Evolutionary conservation across 78 protist species (phyloP).

Genomic region (Emiliania huxleyi): DNA sequence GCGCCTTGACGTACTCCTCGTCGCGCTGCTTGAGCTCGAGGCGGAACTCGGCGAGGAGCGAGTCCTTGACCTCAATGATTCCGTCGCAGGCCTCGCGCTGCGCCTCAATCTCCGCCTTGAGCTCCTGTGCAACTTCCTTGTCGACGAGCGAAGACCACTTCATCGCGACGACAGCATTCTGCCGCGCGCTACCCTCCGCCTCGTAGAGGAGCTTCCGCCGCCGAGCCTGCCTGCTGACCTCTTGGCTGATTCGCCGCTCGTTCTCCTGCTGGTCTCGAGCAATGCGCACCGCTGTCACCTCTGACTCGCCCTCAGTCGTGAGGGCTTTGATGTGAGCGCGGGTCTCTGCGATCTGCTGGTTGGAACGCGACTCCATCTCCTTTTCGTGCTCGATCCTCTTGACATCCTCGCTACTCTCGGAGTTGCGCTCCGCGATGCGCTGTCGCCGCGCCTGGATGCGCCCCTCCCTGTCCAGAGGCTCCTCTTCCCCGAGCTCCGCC

Average conservation of each 20-base stretch:
- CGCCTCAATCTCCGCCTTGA: constrained; percentile 19
- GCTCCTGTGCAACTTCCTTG: constrained; percentile 42
- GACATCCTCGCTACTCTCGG: background rate
- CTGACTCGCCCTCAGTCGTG: background rate
- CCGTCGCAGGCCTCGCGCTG: constrained; percentile 42
- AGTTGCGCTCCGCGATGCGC: background rate
- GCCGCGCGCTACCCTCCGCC: constrained; percentile 29
- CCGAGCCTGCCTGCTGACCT: constrained; percentile 8
- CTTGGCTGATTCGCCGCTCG: constrained; percentile 36
- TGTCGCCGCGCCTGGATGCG: background rate
- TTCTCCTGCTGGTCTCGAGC: constrained; percentile 34
- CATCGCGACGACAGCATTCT: constrained; percentile 43
- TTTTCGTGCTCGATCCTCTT: background rate
- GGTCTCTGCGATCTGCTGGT: background rate
- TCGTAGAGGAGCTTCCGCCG: constrained; percentile 46
- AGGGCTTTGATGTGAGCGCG: background rate
- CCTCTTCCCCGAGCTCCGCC: background rate
- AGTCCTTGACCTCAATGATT: constrained; percentile 30
- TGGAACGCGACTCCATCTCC: background rate
- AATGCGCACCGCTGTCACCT: constrained; percentile 28
- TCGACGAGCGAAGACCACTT: constrained; percentile 49
- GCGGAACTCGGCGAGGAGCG: constrained; percentile 54
- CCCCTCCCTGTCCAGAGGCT: background rate
- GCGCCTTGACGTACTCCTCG: constrained; percentile 66
- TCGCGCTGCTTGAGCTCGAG: constrained; percentile 61